Evolutionary conservation across 257 asterid species (phyloP).

Genomic region (Solanum corneliomulleri): DNA sequence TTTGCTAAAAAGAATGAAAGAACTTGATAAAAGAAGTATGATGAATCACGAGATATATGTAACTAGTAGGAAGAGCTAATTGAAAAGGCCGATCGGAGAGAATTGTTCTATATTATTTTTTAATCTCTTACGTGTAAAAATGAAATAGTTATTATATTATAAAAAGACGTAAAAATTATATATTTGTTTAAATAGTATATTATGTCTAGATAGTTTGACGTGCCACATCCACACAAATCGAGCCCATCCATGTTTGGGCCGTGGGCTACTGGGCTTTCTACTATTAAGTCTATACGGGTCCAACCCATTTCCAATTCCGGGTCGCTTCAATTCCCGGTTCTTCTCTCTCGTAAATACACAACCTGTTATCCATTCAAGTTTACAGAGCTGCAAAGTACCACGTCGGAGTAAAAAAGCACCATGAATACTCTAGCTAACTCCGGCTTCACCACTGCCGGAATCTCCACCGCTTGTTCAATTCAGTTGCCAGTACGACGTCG

Average conservation of each 20-base stretch:
- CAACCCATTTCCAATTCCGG: not conserved
- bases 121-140: too few relatives aligned
- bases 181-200: too few relatives aligned
- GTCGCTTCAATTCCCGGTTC: not conserved
- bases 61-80: too few relatives aligned
- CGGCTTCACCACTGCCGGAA: constrained; percentile 38
- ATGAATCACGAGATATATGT: too few relatives aligned
- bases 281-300: not conserved
- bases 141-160: too few relatives aligned
- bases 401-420: not conserved
- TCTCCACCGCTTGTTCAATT: constrained; percentile 30
- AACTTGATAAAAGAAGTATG: too few relatives aligned
- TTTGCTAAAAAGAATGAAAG: too few relatives aligned
- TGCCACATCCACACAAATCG: not conserved
- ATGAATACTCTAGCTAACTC: constrained; percentile 51
- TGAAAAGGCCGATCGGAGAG: too few relatives aligned
- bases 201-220: not conserved
- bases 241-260: not conserved
- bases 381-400: not conserved
- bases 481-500: constrained; percentile 21
- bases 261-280: not conserved
- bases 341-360: not conserved
- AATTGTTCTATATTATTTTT: too few relatives aligned
- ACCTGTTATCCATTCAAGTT: not conserved
- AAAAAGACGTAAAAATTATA: too few relatives aligned